These are phyloP conservation scores for Madurella fahalii DNA, from an alignment of 2,329 filamentous ascomycete species.

Conservation along the genomic window DNA sequence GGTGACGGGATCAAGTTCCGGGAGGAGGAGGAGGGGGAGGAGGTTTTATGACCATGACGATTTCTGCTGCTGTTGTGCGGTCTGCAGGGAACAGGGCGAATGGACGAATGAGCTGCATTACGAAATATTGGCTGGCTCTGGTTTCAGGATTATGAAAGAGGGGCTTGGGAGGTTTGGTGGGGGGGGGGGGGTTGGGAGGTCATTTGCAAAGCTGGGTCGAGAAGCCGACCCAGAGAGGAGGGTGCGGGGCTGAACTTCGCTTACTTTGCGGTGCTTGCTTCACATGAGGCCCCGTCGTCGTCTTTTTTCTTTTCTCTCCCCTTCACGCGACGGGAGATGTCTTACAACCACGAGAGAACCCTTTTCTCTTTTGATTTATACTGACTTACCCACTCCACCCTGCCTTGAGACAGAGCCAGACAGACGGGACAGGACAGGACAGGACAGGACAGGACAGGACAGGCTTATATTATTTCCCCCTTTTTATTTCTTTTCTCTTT, in stretches of 20 bases:
- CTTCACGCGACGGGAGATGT: not conserved
- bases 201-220: not conserved
- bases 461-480: no score
- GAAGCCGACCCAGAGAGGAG: not conserved
- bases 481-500: no score
- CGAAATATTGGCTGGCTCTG: no score
- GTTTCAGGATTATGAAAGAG: no score
- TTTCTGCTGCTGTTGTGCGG: not conserved
- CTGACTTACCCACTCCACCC: not conserved
- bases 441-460: no score
- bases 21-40: slow-evolving; percentile 55
- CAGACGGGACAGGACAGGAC: not conserved
- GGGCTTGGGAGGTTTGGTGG: not conserved
- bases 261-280: not conserved
- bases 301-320: not conserved
- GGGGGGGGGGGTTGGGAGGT: not conserved
- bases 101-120: no score
- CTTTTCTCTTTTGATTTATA: not conserved
- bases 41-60: slow-evolving; percentile 37
- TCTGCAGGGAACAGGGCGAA: no score
- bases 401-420: not conserved
- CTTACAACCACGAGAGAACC: not conserved
- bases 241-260: not conserved
- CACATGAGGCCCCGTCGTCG: not conserved
- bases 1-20: slow-evolving; percentile 57